Base-by-base conservation (phyloP, 148 eudicot species). In the Camellia lanceoleosa region DNA sequence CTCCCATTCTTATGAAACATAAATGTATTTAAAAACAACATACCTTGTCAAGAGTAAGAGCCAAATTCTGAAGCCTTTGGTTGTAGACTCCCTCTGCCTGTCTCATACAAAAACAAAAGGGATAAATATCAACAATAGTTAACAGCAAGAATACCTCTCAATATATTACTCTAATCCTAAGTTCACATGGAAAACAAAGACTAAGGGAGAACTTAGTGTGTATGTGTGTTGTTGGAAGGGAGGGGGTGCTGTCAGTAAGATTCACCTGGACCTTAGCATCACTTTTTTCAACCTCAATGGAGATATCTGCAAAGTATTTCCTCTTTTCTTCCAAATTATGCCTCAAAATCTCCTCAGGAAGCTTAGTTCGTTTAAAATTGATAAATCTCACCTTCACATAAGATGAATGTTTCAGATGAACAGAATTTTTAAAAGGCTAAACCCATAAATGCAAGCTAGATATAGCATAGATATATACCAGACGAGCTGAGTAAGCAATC, bases 71-170 rank as follows among this genome's bases (percentile, higher is more conserved):
- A 82, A 96, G 93, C 87, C 99, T 86, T 86, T 94, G 98, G 74
- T 90, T 92, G 89, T 87, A 96, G 43, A 96, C 99, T 68, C 99
- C 99, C 87, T 96, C 99, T 3, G 99, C 99, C 99, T 96, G 88
- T 72, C 38, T 80, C 42, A 68, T 68, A 7, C 52, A 49, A 54
- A 70, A 82, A 59, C 38, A 77, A 19, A 69, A 81, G 68, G 7
- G 55, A 47, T 80, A n/a, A 81, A 71, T 75, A 75, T 13, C 52
- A 30, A 49, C 52, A 49, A 49, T 5, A 4, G 5, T 49, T 47
- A 49, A 64, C 46, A 16, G 56, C 79, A 59, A 65, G 15, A 16
- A 81, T 46, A n/a, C 16, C 5, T 16, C 49, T 52, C 63, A 19
- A 38, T 41, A 66, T 1, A 51, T 19, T 49, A 62, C 46, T 77